Conservation (phyloP, 164 flowering plant species). For the Vitis cinerea region DNA sequence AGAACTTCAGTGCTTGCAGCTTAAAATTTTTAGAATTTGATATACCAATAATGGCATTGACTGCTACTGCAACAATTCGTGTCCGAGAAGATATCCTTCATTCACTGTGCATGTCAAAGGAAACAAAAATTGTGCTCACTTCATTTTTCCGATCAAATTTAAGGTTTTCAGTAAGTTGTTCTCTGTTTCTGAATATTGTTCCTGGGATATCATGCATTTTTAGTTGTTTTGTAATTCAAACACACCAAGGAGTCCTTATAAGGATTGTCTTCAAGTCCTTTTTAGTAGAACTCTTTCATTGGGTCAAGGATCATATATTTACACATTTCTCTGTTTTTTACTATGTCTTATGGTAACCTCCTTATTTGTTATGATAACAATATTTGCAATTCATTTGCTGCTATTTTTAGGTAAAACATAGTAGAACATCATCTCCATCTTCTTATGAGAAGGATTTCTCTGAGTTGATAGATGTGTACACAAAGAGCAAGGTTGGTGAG, state of each 20-base stretch:
- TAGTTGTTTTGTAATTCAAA: not conserved
- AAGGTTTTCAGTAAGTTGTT: constrained; percentile 72
- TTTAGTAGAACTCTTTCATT: not conserved
- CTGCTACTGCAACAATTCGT: constrained; percentile 83
- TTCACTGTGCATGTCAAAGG: constrained; percentile 69
- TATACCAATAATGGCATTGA: constrained; percentile 92
- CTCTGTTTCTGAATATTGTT: not conserved
- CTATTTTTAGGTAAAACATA: constrained; percentile 71
- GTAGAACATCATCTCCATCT: constrained; percentile 52
- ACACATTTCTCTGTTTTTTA: no score
- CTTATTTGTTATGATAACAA: not conserved
- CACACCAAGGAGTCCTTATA: no score
- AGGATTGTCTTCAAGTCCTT: not conserved
- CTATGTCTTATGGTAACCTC: no score
- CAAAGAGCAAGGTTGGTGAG: constrained; percentile 21
- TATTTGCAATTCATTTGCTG: constrained; percentile 1
- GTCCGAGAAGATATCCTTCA: constrained; percentile 79
- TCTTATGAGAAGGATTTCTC: constrained; percentile 68
- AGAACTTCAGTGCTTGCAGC: constrained; percentile 54
- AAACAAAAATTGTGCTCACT: constrained; percentile 70
- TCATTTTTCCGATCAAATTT: constrained; percentile 89
- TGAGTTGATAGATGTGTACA: constrained; percentile 54
- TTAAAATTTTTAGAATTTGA: constrained; percentile 56
- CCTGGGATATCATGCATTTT: not conserved
- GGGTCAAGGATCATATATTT: not conserved